phyloP scores from a whole-genome alignment of 2,329 filamentous ascomycete species.

The Chrysosporium keratinophilum region DNA sequence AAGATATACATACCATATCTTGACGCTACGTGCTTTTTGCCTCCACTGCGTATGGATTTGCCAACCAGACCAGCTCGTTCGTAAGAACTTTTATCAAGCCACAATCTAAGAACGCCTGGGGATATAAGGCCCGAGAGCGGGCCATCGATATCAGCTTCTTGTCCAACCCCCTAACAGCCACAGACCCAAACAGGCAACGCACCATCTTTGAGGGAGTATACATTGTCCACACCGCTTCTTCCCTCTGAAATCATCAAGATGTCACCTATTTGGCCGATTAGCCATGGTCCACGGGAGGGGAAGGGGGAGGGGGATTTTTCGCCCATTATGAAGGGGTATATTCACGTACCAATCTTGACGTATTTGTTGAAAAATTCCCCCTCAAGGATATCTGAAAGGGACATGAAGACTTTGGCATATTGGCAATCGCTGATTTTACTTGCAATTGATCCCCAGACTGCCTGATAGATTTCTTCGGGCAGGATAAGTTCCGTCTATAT shows the following conservation, averaged over 20 bases:
- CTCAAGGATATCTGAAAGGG: slow-evolving; percentile 59
- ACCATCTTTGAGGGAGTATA: slow-evolving; percentile 63
- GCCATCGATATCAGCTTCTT: not conserved
- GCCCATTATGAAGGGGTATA: not conserved
- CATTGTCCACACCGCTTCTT: slow-evolving; percentile 56
- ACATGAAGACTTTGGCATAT: slow-evolving; percentile 63
- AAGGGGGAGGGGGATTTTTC: not conserved
- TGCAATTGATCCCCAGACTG: slow-evolving; percentile 46
- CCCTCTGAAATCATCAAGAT: slow-evolving; percentile 78
- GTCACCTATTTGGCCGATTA: slow-evolving; percentile 47
- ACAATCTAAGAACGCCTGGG: slow-evolving; percentile 60
- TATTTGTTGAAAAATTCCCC: slow-evolving; percentile 72
- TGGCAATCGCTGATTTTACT: slow-evolving; percentile 30
- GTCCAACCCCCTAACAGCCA: not conserved
- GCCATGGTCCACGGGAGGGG: slow-evolving; percentile 10
- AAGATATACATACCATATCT: slow-evolving; percentile 56
- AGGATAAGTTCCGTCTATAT: slow-evolving; percentile 55
- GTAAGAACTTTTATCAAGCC: slow-evolving; percentile 70
- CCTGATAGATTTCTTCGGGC: slow-evolving; percentile 51
- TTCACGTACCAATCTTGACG: slow-evolving; percentile 59
- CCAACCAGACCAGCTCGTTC: slow-evolving; percentile 74
- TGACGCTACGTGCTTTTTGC: slow-evolving; percentile 55
- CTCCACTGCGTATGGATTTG: slow-evolving; percentile 49
- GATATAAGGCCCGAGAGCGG: not conserved
- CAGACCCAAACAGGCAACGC: slow-evolving; percentile 16